Evolutionary conservation across 768 basidiomycete genomes (phyloP), one percentile per base, ranked within the genome.

Genomic region (Fibroporia radiculosa): DNA sequence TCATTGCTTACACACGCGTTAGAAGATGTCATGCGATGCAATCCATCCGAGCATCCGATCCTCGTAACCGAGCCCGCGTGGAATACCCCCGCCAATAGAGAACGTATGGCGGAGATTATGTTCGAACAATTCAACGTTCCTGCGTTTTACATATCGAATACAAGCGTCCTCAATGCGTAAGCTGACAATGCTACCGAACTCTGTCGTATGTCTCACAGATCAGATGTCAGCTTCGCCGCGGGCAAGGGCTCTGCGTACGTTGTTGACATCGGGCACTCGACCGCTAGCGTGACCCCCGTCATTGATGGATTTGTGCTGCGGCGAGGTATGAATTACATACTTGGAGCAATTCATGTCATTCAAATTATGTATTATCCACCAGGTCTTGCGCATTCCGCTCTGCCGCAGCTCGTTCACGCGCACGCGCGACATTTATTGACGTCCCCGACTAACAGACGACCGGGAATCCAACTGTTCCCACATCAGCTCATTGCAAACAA

Each of bases 211-310:
- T 37, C 24, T 26, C 25, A 16, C 24, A 34, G 34, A 2, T 25
- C 4, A 13, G 39, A 24, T 40, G 19, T 27, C 22, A 97, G 93
- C 3, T 99, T 99, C 62, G 90, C 95, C 13, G 86, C 93, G 42
- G 96, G 96, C 23, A 93, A 91, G 60, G 93, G 93, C 1, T 93
- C 96, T n/a, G 93, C 96, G 2, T 72, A 98, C 37, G 90, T 99
- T 1, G 80, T 99, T 32, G 96, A 99, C 56, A 77, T 98, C 37
- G 96, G 96, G 4, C 84, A 91, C 51, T 77, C 85, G 11, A 80
- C 83, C 61, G 85, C 86, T 12, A 95, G 89, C 55, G 89, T 95
- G 12, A 92, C 91, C 1, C 96, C 96, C 4, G 86, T 99, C 16
- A 91, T 93, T 3, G 96, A 99, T 54, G 96, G 96, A 3, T 99